phyloP scores from a whole-genome alignment of 768 basidiomycete species.

The Pulveroboletus frians region DNA sequence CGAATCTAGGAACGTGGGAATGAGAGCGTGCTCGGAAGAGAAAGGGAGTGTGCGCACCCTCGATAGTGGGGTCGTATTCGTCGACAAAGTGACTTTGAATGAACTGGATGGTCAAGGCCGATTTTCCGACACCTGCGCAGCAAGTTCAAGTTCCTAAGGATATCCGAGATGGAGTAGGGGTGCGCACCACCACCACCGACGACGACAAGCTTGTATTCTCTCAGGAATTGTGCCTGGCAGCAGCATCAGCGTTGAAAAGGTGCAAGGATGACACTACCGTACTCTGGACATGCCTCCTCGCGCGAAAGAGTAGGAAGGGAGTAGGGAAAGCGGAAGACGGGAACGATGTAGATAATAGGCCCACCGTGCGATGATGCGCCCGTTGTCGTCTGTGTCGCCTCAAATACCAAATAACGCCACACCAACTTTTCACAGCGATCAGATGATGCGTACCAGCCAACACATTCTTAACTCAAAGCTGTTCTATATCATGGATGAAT shows the following conservation, averaged over 20 bases:
- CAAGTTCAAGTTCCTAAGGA: not conserved
- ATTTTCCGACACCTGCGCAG: conserved; percentile 56
- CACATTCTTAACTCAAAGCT: too few relatives aligned
- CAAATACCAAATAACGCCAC: conserved; percentile 25
- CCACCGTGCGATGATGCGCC: not conserved
- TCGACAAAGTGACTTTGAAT: conserved; percentile 94
- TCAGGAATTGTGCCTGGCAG: conserved; percentile 74
- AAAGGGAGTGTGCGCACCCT: conserved; percentile 45
- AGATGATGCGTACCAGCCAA: not conserved
- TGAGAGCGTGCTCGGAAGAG: not conserved
- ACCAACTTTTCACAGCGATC: conserved; percentile 8
- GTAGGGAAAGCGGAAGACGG: not conserved
- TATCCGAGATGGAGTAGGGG: conserved; percentile 27
- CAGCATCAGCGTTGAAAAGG: not conserved
- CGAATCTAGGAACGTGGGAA: conserved; percentile 54
- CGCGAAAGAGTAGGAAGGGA: not conserved
- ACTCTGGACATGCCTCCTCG: conserved; percentile 30
- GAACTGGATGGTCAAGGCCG: conserved; percentile 95
- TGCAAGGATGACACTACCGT: not conserved
- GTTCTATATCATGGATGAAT: too few relatives aligned
- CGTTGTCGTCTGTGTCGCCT: conserved; percentile 13
- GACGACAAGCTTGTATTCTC: conserved; percentile 98
- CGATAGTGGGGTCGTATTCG: conserved; percentile 94
- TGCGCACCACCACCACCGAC: conserved; percentile 91
- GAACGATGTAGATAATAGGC: conserved; percentile 11